These are phyloP conservation scores for Podospora pseudopauciseta DNA, from an alignment of 495 filamentous ascomycete genomes.

Conservation along the genomic window DNA sequence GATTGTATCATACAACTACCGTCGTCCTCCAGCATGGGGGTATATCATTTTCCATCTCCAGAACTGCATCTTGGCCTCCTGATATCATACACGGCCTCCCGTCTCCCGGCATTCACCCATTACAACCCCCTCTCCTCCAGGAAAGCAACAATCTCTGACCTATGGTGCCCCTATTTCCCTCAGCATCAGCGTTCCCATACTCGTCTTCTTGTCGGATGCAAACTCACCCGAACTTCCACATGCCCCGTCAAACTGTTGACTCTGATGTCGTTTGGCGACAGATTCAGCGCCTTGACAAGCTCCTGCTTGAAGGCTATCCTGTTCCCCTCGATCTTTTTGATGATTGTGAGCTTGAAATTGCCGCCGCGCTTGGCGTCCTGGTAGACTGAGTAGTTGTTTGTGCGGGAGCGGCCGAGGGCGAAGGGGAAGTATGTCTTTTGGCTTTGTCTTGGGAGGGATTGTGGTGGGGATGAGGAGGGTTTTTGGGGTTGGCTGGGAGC, in stretches of 20 bases:
- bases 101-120: neutral
- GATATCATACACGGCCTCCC: neutral
- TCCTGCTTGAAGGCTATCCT: conserved; percentile 49
- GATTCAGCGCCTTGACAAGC: conserved; percentile 40
- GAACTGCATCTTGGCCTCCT: neutral
- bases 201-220: neutral
- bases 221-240: conserved; percentile 59
- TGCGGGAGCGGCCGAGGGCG: conserved; percentile 66
- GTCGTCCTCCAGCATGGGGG: no score
- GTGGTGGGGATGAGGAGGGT: neutral
- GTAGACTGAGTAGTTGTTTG: conserved; percentile 78
- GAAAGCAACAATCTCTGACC: conserved; percentile 11
- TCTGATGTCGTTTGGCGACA: conserved; percentile 45
- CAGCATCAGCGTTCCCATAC: neutral
- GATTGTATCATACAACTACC: no score
- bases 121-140: conserved; percentile 12
- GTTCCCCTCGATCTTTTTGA: conserved; percentile 78
- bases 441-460: neutral
- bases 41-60: neutral
- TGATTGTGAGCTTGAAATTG: conserved; percentile 66
- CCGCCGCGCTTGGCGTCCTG: conserved; percentile 68
- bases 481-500: conserved; percentile 8
- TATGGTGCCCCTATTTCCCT: conserved; percentile 19
- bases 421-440: conserved; percentile 47
- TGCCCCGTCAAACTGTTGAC: conserved; percentile 62